These are phyloP conservation scores for Ogataea methylovora DNA, from an alignment of 805 yeast genomes.

Conservation along the genomic window DNA sequence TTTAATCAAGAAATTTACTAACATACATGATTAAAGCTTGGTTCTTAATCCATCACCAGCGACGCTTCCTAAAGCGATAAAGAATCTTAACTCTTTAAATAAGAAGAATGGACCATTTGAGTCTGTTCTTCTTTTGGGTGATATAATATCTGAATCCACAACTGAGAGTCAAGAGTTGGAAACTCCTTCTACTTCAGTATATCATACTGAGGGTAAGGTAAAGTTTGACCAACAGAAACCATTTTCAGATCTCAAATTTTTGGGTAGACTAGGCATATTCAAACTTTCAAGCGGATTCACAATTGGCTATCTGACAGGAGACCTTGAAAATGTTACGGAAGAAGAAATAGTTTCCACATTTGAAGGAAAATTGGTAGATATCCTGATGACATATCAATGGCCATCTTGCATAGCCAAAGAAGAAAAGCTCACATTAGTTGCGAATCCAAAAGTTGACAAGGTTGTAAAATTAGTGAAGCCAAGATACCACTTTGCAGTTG, in stretches of 20 bases:
- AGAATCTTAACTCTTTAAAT: slow-evolving; percentile 40
- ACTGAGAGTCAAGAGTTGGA: slow-evolving; percentile 4
- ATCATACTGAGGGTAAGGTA: slow-evolving; percentile 17
- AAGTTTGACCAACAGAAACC: slow-evolving; percentile 7
- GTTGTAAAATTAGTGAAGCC: slow-evolving; percentile 43
- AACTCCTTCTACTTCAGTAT: slow-evolving; percentile 16
- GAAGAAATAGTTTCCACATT: slow-evolving; percentile 12
- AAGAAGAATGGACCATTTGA: slow-evolving; percentile 63
- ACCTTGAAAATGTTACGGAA: slow-evolving; percentile 18
- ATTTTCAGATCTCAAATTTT: slow-evolving; percentile 18
- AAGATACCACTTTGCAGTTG: slow-evolving; percentile 58
- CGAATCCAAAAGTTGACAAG: slow-evolving; percentile 38
- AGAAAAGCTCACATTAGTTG: slow-evolving; percentile 35
- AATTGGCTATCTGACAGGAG: slow-evolving; percentile 37
- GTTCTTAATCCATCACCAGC: slow-evolving; percentile 39
- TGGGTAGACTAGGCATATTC: slow-evolving; percentile 29
- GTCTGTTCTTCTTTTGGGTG: slow-evolving; percentile 45
- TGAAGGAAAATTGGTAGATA: slow-evolving; percentile 32
- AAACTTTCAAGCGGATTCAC: slow-evolving; percentile 37
- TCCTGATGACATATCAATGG: slow-evolving; percentile 57
- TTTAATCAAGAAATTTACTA: no score
- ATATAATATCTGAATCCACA: slow-evolving; percentile 18
- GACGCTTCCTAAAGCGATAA: slow-evolving; percentile 34
- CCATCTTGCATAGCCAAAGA: slow-evolving; percentile 42
- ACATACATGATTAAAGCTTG: slow-evolving; percentile 15